These are phyloP conservation scores for Cichorium intybus DNA, from an alignment of 140 eudicot genomes.

Conservation along the genomic window DNA sequence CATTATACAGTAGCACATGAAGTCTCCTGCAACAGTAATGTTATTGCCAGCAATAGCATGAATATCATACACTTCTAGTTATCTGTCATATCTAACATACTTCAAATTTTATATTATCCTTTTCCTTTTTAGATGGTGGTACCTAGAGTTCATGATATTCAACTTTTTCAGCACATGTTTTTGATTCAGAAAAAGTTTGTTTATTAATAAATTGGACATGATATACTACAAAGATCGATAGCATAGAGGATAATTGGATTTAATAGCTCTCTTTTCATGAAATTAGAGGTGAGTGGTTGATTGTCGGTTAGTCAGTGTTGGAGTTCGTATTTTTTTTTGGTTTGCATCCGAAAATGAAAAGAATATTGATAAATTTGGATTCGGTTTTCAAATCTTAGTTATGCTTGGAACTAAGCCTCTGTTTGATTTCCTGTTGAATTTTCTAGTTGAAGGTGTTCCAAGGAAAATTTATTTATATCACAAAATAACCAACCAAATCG, in stretches of 20 bases:
- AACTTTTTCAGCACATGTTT: background rate
- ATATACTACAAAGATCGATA: background rate
- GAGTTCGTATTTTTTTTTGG: background rate
- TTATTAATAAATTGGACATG: too few species aligned
- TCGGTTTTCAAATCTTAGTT: too few species aligned
- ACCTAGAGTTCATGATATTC: background rate
- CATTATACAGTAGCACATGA: conserved; percentile 34
- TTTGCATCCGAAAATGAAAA: background rate
- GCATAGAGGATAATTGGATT: background rate
- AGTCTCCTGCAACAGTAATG: conserved; percentile 33
- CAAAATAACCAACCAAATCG: too few species aligned
- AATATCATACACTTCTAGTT: conserved; percentile 10
- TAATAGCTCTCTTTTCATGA: background rate
- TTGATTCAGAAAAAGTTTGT: background rate
- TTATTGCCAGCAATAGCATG: conserved; percentile 8
- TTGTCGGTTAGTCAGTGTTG: background rate
- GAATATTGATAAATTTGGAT: background rate
- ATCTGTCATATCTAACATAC: conserved; percentile 25
- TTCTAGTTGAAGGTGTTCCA: background rate
- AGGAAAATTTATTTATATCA: too few species aligned
- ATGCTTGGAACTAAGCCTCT: background rate
- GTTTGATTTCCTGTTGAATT: background rate
- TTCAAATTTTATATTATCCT: background rate
- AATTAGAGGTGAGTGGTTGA: background rate
- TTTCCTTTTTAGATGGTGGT: background rate